Evolutionary conservation across 257 asterid genomes (phyloP).

Genomic region (Prunella vulgaris): DNA sequence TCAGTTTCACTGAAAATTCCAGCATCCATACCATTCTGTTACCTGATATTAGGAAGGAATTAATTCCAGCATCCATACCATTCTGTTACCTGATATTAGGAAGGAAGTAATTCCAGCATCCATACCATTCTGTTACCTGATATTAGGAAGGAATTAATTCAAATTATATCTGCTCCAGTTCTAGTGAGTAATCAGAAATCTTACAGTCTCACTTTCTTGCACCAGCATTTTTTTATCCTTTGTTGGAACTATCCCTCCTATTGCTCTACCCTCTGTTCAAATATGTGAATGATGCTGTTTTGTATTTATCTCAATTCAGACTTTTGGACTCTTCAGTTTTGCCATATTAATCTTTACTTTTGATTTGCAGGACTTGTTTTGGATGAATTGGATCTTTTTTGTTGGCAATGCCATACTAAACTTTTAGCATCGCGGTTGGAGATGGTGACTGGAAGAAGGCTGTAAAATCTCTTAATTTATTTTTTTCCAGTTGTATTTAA

Average conservation of each 20-base stretch:
- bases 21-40: background rate
- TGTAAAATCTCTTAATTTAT: background rate
- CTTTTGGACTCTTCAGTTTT: background rate
- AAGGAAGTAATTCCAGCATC: background rate
- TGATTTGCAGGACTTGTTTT: slow-evolving; percentile 22
- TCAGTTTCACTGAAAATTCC: background rate
- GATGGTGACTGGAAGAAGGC: slow-evolving; percentile 18
- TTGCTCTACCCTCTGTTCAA: background rate
- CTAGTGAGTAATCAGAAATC: background rate
- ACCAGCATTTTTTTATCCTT: background rate
- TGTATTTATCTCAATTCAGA: background rate
- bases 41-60: background rate
- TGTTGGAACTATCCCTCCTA: background rate
- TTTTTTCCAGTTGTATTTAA: slow-evolving; percentile 9
- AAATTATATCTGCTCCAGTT: background rate
- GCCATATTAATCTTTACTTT: background rate
- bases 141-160: background rate
- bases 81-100: background rate
- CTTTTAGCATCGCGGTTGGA: slow-evolving; percentile 17
- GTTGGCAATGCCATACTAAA: background rate
- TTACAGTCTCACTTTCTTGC: background rate
- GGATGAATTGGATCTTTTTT: slow-evolving; percentile 1
- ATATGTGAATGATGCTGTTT: too few relatives aligned
- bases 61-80: background rate
- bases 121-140: background rate